Conservation (phyloP, 306 rosid genomes). For the Gastrolobium villosum region DNA sequence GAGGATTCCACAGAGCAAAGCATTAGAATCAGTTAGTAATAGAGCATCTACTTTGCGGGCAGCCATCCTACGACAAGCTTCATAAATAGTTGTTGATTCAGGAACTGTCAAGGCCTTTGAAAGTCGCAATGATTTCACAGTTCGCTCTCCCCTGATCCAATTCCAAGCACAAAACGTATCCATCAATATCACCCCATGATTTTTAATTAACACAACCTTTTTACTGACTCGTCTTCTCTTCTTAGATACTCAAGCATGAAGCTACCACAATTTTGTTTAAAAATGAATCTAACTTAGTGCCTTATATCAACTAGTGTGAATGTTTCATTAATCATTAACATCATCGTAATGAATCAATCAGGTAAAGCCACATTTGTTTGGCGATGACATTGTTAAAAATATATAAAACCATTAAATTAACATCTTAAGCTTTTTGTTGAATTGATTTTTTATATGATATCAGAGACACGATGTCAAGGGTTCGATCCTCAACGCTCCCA, state of each 20-base stretch:
- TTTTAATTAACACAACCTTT: constrained; percentile 19
- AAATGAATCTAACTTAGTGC: constrained; percentile 16
- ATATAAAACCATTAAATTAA: too few species aligned
- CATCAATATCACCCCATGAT: constrained; percentile 7
- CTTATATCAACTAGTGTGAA: not conserved
- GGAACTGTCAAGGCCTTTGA: constrained; percentile 96
- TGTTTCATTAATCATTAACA: not conserved
- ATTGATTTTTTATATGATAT: too few species aligned
- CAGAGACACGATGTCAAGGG: too few species aligned
- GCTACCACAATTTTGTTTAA: not conserved
- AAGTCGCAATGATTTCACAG: constrained; percentile 83
- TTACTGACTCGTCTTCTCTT: constrained; percentile 18
- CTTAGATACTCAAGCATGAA: not conserved
- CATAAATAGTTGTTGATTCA: constrained; percentile 75
- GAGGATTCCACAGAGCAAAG: constrained; percentile 97
- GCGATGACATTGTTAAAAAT: not conserved
- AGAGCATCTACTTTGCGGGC: constrained; percentile 91
- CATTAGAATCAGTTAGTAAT: constrained; percentile 90
- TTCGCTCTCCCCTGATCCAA: constrained; percentile 85
- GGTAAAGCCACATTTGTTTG: not conserved
- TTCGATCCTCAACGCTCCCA: too few species aligned
- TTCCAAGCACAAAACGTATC: constrained; percentile 29
- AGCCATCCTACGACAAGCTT: constrained; percentile 95
- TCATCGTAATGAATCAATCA: not conserved
- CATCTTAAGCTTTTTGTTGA: too few species aligned